phyloP scores from a whole-genome alignment of 345 rosid genomes.

The Gossypium anomalum region DNA sequence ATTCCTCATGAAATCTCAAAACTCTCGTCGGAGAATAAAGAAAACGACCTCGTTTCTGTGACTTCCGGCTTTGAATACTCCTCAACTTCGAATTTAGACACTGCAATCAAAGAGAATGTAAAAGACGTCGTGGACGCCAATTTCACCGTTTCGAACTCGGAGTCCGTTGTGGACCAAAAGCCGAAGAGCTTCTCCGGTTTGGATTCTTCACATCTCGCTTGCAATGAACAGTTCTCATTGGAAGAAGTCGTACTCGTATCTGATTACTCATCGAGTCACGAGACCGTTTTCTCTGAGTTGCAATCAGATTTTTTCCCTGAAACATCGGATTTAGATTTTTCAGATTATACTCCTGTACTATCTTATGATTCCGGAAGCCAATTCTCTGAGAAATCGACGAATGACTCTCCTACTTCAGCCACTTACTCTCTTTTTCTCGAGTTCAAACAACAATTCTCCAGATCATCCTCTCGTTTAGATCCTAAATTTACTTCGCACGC shows the following conservation, averaged over 20 bases:
- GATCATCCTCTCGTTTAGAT: conserved; percentile 41
- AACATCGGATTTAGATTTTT: conserved; percentile 49
- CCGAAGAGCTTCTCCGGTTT: conserved; percentile 27
- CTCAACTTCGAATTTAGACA: conserved; percentile 19
- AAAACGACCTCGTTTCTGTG: conserved; percentile 42
- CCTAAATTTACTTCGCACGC: conserved; percentile 21
- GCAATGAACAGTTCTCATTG: conserved; percentile 54
- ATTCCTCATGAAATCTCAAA: conserved; percentile 30
- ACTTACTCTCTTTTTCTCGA: conserved; percentile 56
- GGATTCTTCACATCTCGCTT: conserved; percentile 59
- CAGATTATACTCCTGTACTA: conserved; percentile 58
- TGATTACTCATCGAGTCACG: conserved; percentile 42
- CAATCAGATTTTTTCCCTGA: conserved; percentile 47
- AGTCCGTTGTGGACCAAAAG: conserved; percentile 39
- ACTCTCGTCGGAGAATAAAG: conserved; percentile 27
- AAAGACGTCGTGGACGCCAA: conserved; percentile 31
- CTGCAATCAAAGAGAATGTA: conserved; percentile 22
- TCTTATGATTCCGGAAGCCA: conserved; percentile 64
- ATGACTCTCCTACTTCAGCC: conserved; percentile 51
- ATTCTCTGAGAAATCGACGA: conserved; percentile 60
- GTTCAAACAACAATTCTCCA: conserved; percentile 54
- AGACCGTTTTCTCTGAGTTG: conserved; percentile 43
- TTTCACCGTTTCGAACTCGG: conserved; percentile 23
- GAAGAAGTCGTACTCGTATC: conserved; percentile 44
- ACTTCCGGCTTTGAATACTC: conserved; percentile 44